Base-by-base conservation (phyloP, 352 stramenopile genomes). In the Globisporangium heterothallicum region DNA sequence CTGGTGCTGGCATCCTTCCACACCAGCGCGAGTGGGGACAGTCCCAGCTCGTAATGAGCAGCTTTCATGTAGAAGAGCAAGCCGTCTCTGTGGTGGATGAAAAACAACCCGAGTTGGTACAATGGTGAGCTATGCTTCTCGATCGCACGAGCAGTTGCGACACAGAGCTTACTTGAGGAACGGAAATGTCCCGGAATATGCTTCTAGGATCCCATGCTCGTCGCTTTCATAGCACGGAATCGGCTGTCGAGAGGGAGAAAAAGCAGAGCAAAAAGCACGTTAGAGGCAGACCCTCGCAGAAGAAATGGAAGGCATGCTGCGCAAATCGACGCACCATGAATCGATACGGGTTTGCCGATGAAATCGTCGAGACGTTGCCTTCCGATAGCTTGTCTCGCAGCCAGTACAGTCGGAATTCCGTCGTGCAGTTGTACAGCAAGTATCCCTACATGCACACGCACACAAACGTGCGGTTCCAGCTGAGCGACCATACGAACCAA, bases 371-470 rank as follows among this genome's bases (percentile, higher is more conserved):
- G 1, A 78, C 63, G 5, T 61, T 66, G 38, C 72, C 76, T 66
- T 97, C 89, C 2, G 70, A 70, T 6, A 97, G 72, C 66, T 97
- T 97, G 61, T 94, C 87, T 4, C 82, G 83, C 51, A 96, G 68
- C 88, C 88, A 97, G 63, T 94, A 97, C 4, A 92, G 70, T 14
- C 90, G 80, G 49, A 97, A 97, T 58, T 96, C 86, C 9, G 79
- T 91, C n/a, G 88, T 94, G 65, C 88, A 96, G 64, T 96, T 91
- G 60, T 96, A 97, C 36, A 97, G 60, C 48, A 92, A 47, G 56
- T 95, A 94, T n/a, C 85, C 80, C 62, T 85, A 54, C 26, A 24
- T n/a, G 30, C 14, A 8, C 29, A 58, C 29, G 12, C 3, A 41
- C n/a, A 49, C n/a, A 45, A 45, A 16, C 19, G 35, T n/a, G 22